Base-by-base conservation (phyloP, 495 filamentous ascomycete species). In the Bacidia rubella region DNA sequence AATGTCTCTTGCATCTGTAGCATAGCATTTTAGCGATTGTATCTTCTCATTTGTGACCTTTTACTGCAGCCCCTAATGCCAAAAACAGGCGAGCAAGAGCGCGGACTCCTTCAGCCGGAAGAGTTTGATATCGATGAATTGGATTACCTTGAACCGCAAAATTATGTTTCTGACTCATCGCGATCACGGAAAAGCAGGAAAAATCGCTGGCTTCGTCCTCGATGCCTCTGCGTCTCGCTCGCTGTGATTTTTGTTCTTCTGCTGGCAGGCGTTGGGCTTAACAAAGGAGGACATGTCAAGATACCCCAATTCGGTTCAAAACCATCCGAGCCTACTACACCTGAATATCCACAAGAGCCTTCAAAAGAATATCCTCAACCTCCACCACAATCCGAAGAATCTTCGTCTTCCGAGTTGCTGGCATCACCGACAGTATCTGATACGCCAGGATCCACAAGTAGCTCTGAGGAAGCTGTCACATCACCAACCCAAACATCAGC, bases 121-220 rank as follows among this genome's bases (percentile, higher is more conserved):
- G 47, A 50, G 19, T 50, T 50, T 38, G 47, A 50, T 38, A 32
- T 50, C 47, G 47, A 50, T 20, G 47, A 50, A 10, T 22, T 50
- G 9, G 47, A 50, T 38, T 50, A 50, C 38, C 9, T 50, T 12
- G 47, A 50, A 17, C 24, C 47, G 10, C 29, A 32, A n/a, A 50
- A 50, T 38, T 15, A 25, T 4, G 20, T 25, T 38, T 19, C 47
- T 9, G 47, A 50, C n/a, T 50, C 20, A n/a, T 50, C 47, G 29
- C 47, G 47, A 38, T 19, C 12, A 17, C 29, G 20, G 9, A 32
- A 38, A 17, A 38, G 17, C 22, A 50, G 47, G 22, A 50, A 26
- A 50, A 25, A 19, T 15, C 23, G 47, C 15, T 50, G 47, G 24
- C 25, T 50, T 1, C 47, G 47, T n/a, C 29, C 47, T 20, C 24